A percentile compares a stretch with the other conserved stretches of the same genome.
Conservation (phyloP, 306 rosid genomes). For the Corylus americana region DNA sequence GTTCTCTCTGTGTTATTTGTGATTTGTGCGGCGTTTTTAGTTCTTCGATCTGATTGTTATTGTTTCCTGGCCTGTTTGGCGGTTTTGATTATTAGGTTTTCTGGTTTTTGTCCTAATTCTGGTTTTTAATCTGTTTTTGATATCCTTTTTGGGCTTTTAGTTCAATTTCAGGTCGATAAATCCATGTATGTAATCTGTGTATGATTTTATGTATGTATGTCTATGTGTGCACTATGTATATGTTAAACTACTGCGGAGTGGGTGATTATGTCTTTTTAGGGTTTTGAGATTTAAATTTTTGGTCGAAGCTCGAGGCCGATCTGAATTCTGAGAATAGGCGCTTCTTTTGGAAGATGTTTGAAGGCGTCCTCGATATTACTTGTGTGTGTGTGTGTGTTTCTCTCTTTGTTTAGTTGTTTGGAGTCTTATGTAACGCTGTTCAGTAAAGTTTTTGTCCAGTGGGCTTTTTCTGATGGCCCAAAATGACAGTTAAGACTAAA, state of each 20-base stretch:
- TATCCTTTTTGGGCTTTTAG: background rate
- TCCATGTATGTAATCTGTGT: background rate
- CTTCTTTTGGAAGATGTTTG: background rate
- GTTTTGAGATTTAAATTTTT: background rate
- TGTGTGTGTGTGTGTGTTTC: background rate
- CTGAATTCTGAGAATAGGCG: background rate
- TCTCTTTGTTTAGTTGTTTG: background rate
- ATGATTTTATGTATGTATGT: background rate
- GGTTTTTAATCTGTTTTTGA: background rate
- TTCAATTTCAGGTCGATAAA: background rate
- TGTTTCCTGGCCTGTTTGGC: background rate
- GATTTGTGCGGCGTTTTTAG: background rate
- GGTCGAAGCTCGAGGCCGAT: background rate
- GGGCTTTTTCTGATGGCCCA: constrained; percentile 15
- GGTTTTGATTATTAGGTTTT: background rate
- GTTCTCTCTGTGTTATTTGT: background rate
- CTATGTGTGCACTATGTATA: background rate
- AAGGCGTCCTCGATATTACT: background rate
- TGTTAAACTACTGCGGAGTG: background rate
- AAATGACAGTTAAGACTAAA: background rate
- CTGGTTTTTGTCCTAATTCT: background rate
- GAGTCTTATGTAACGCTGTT: background rate
- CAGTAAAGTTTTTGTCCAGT: constrained; percentile 1
- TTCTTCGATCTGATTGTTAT: background rate
- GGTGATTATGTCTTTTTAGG: background rate